Conservation (phyloP, 805 yeast species). For the Saccharomyces eubayanus region DNA sequence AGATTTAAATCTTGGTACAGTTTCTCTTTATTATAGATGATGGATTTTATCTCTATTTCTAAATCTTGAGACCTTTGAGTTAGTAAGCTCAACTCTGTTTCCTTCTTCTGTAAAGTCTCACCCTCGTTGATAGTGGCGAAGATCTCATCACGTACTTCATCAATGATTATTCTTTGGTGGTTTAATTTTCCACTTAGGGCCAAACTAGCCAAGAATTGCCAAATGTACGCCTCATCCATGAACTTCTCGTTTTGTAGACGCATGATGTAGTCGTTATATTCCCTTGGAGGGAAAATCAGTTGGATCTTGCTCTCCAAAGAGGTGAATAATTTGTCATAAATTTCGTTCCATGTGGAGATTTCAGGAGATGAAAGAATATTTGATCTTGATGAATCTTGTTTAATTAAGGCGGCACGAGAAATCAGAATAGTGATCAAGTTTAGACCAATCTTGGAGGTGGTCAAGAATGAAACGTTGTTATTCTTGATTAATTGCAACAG, state of each 20-base stretch:
- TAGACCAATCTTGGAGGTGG: conserved; percentile 68
- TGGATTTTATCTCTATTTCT: conserved; percentile 34
- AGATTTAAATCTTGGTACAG: conserved; percentile 75
- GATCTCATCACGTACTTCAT: conserved; percentile 87
- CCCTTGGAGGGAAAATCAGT: conserved; percentile 70
- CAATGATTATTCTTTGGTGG: conserved; percentile 89
- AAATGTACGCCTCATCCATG: conserved; percentile 71
- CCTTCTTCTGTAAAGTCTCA: conserved; percentile 35
- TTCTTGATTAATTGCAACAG: conserved; percentile 61
- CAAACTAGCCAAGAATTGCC: conserved; percentile 94
- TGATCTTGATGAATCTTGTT: conserved; percentile 58
- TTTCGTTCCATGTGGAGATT: conserved; percentile 55
- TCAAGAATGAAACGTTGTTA: conserved; percentile 51
- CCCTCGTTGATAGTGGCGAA: conserved; percentile 81
- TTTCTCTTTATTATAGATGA: conserved; percentile 41
- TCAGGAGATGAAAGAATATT: conserved; percentile 35
- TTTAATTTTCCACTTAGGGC: conserved; percentile 84
- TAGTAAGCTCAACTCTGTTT: conserved; percentile 9
- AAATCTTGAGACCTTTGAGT: conserved; percentile 6
- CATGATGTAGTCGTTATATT: conserved; percentile 22
- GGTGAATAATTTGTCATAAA: conserved; percentile 76
- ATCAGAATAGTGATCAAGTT: conserved; percentile 82
- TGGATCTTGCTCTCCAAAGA: conserved; percentile 70
- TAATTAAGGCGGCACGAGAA: conserved; percentile 84
- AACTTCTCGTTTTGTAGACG: conserved; percentile 25